phyloP scores from a whole-genome alignment of 2,329 filamentous ascomycete species.

The Aureobasidium mangrovei region DNA sequence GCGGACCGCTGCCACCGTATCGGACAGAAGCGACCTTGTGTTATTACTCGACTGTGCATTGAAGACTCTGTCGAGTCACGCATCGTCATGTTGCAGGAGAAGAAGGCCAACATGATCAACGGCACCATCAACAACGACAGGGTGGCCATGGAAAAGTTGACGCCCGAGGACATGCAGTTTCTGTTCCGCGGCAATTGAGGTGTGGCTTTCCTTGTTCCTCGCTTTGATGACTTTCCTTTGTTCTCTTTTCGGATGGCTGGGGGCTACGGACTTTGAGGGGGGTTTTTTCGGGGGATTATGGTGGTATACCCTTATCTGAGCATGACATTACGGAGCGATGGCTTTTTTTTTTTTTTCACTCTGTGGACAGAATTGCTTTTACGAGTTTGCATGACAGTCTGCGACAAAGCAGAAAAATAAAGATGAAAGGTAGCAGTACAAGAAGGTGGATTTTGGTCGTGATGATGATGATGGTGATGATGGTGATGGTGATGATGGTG shows the following conservation, averaged over 20 bases:
- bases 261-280: not conserved
- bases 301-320: not conserved
- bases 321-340: slow-evolving; percentile 5
- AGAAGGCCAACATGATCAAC: slow-evolving; percentile 97
- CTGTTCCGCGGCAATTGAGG: slow-evolving; percentile 62
- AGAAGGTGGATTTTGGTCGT: not conserved
- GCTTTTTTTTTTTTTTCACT: not conserved
- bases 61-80: slow-evolving; percentile 94
- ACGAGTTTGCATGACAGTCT: not conserved
- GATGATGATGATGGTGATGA: not conserved
- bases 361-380: not conserved
- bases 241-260: not conserved
- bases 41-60: slow-evolving; percentile 88
- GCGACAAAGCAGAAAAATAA: not conserved
- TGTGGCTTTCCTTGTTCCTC: not conserved
- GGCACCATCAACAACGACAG: slow-evolving; percentile 93
- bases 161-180: slow-evolving; percentile 88
- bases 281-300: not conserved
- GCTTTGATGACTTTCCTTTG: not conserved
- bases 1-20: slow-evolving; percentile 83
- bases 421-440: not conserved
- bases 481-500: not conserved
- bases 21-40: slow-evolving; percentile 86
- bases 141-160: slow-evolving; percentile 82
- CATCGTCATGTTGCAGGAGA: slow-evolving; percentile 93